Base-by-base conservation (phyloP, 2,329 filamentous ascomycete species). In the Colletotrichum tofieldiae region DNA sequence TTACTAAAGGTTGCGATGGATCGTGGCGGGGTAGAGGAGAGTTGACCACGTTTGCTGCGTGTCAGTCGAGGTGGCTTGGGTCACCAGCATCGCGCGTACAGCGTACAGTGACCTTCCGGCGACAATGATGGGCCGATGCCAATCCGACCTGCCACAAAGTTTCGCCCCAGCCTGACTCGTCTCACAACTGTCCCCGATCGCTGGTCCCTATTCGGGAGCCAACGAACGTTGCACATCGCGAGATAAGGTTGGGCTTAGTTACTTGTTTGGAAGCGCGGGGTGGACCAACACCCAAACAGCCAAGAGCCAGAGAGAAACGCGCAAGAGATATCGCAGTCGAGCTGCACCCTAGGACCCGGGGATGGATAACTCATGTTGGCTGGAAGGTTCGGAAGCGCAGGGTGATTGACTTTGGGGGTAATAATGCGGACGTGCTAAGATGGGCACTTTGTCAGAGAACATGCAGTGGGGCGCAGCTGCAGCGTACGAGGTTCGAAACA, bases 221-320 rank as follows among this genome's bases (percentile, higher is more conserved):
- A 23, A 49, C 41, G 60, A 45, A 58, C 18, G 65, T 35, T 39
- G 60, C 60, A 26, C 23, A 41, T 43, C 51, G 43, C 52, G 39
- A 69, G 41, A 64, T 69, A 64, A 69, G 51, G 66, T 68, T 68
- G 66, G 20, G 51, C 49, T 41, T 62, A 47, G 39, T 49, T 37
- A 29, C 12, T 63, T 47, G 43, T 35, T 32, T 32, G 29, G 29
- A 32, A 32, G 29, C 29, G 29, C 29, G 29, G 29, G 29, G 29
- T 32, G 3, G 29, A 3, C 29, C 29, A 32, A 32, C 29, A 32
- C 29, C 29, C 29, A 32, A 32, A 32, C 29, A 32, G 29, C 29
- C 29, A 56, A 65, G 60, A 43, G 12, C n/a, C n/a, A 58, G 37
- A 16, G 37, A 16, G 52, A 37, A 51, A 55, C 41, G 35, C 41